phyloP scores from a whole-genome alignment of 164 flowering plant genomes.

The Santalum album region DNA sequence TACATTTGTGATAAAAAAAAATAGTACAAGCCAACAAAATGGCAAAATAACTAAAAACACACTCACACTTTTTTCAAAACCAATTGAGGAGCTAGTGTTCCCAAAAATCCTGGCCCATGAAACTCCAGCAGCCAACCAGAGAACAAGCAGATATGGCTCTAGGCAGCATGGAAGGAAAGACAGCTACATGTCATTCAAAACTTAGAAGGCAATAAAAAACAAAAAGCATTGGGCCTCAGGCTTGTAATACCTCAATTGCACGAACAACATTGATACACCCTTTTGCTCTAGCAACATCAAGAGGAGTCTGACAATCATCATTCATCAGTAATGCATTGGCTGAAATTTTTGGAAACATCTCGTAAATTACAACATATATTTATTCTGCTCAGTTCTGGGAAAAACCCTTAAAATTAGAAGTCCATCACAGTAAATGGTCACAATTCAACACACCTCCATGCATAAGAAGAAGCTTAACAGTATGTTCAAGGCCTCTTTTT shows the following conservation, averaged over 20 bases:
- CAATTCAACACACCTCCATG: conserved; percentile 49
- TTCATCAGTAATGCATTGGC: conserved; percentile 73
- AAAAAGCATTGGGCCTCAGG: not conserved
- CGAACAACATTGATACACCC: conserved; percentile 69
- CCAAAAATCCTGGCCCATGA: conserved; percentile 78
- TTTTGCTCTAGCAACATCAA: conserved; percentile 78
- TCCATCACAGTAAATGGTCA: not conserved
- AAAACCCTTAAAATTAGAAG: too few species aligned
- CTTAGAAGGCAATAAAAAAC: not conserved
- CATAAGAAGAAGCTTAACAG: conserved; percentile 73
- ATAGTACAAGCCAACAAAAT: not conserved
- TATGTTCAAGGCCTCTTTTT: conserved; percentile 64
- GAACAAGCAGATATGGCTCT: conserved; percentile 78
- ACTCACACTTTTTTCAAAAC: conserved; percentile 83
- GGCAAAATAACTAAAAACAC: not conserved
- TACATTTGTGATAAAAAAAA: too few species aligned
- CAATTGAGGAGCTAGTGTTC: conserved; percentile 64
- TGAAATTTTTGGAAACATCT: conserved; percentile 35
- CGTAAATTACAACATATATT: too few species aligned
- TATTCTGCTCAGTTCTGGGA: too few species aligned
- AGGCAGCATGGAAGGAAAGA: conserved; percentile 3
- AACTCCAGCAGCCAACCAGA: conserved; percentile 91
- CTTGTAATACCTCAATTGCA: conserved; percentile 65
- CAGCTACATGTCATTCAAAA: not conserved
- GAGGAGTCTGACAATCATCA: conserved; percentile 79